Evolutionary conservation across 2,329 filamentous ascomycete species (phyloP), one percentile per base, ranked within the genome.

Genomic region (Hypoxylon sp.): DNA sequence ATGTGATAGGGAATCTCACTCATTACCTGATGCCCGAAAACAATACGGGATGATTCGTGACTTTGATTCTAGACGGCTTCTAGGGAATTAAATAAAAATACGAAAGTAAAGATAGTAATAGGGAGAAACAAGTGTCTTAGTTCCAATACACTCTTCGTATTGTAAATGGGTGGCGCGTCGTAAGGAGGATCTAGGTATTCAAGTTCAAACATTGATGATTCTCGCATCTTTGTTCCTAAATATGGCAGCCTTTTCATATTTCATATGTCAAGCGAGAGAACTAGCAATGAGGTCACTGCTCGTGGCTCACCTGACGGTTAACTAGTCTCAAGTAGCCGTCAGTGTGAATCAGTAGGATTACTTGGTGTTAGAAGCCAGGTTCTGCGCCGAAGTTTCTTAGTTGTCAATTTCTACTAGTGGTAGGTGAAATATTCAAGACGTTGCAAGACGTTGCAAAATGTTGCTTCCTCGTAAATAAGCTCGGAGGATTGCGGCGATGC

Each of bases 101-200:
- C 17, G 48, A 22, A 39, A 35, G 42, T 13, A 11, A 55, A 47
- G 26, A 14, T 29, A 37, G 48, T 39, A 47, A 54, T 17, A 62
- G 59, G 14, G 51, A 55, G 42, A 47, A 26, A 46, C 17, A 46
- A 31, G 11, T 22, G 13, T 35, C 24, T 17, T 39, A 44, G 26
- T 29, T 48, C 44, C 17, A 54, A 50, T 35, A 60, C 48, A 24
- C 52, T 52, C 9, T 53, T 48, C 44, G 60, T 62, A 57, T 62
- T 55, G 37, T 46, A 51, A 35, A 48, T 17, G 59, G 17, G 50
- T 39, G 47, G 59, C 42, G 48, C 47, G 29, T 50, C 24, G n/a
- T 22, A 51, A 64, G 65, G 59, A 50, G 66, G 66, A 69, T 66
- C 52, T 26, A 58, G 66, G 68, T 66, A 71, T 53, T 62, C 53